These are phyloP conservation scores for Benincasa hispida DNA, from an alignment of 306 rosid species.

Conservation along the genomic window DNA sequence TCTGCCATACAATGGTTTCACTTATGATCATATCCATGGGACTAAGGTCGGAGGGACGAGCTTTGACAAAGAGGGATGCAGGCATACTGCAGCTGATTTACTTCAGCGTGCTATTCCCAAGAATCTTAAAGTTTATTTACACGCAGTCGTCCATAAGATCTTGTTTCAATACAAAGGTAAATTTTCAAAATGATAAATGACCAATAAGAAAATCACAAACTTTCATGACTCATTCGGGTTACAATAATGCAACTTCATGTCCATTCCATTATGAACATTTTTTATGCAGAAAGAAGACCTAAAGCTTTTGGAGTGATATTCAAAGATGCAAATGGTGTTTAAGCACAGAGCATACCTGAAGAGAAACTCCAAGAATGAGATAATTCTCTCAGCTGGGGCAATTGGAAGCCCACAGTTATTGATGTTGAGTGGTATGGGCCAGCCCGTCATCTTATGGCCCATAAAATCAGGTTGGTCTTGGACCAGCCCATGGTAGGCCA, in stretches of 20 bases:
- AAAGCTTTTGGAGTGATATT: slow-evolving; percentile 59
- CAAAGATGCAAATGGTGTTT: slow-evolving; percentile 36
- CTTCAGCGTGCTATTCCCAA: slow-evolving; percentile 41
- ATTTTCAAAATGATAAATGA: background rate
- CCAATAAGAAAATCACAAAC: background rate
- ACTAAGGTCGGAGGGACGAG: slow-evolving; percentile 65
- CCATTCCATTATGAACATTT: background rate
- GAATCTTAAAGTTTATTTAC: slow-evolving; percentile 45
- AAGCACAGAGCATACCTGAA: slow-evolving; percentile 35
- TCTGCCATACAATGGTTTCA: slow-evolving; percentile 48
- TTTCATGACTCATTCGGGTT: background rate
- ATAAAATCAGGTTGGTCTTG: slow-evolving; percentile 32
- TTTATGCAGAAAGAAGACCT: slow-evolving; percentile 29
- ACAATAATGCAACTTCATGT: background rate
- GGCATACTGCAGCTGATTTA: slow-evolving; percentile 76
- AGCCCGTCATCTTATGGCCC: slow-evolving; percentile 43
- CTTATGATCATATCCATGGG: slow-evolving; percentile 41
- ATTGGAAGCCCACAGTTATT: slow-evolving; percentile 62
- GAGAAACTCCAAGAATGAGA: slow-evolving; percentile 22
- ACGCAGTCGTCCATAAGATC: slow-evolving; percentile 51
- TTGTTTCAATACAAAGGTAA: slow-evolving; percentile 32
- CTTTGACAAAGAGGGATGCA: slow-evolving; percentile 39
- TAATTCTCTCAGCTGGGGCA: slow-evolving; percentile 61
- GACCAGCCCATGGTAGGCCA: slow-evolving; percentile 56
- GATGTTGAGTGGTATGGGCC: slow-evolving; percentile 75